Evolutionary conservation across 768 basidiomycete species (phyloP).

Genomic region (Amanita thiersii): DNA sequence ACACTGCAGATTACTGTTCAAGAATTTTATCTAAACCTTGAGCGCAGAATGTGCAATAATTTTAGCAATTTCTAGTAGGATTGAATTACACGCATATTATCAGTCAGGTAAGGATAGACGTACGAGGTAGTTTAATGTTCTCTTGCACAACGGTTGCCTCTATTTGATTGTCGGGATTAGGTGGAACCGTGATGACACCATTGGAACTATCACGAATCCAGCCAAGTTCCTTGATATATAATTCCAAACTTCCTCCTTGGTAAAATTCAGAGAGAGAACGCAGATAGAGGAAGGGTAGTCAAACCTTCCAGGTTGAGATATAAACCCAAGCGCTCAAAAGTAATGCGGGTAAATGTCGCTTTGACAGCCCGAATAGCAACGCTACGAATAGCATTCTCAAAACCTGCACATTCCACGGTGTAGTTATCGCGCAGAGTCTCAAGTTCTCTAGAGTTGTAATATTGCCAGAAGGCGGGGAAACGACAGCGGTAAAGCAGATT

Average conservation of each 20-base stretch:
- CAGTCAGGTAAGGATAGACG: constrained; percentile 20
- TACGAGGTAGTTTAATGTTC: constrained; percentile 73
- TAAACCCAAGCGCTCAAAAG: constrained; percentile 53
- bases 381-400: constrained; percentile 75
- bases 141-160: constrained; percentile 82
- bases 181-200: constrained; percentile 59
- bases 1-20: constrained; percentile 3
- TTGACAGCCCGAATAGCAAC: constrained; percentile 73
- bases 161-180: constrained; percentile 85
- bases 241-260: constrained; percentile 47
- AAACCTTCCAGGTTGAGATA: constrained; percentile 65
- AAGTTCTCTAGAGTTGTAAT: constrained; percentile 62
- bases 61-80: constrained; percentile 57
- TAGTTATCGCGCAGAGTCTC: constrained; percentile 78
- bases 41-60: constrained; percentile 62
- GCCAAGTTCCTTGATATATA: constrained; percentile 54
- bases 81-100: constrained; percentile 5
- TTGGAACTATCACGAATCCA: constrained; percentile 53
- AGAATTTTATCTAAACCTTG: constrained; percentile 25
- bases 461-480: constrained; percentile 80
- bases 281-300: constrained; percentile 7
- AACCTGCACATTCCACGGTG: constrained; percentile 75
- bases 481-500: constrained; percentile 74
- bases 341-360: constrained; percentile 72
- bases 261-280: neutral